Evolutionary conservation across 495 filamentous ascomycete genomes (phyloP), one percentile per base, ranked within the genome.

Genomic region (Hypomontagnella submonticulosa): DNA sequence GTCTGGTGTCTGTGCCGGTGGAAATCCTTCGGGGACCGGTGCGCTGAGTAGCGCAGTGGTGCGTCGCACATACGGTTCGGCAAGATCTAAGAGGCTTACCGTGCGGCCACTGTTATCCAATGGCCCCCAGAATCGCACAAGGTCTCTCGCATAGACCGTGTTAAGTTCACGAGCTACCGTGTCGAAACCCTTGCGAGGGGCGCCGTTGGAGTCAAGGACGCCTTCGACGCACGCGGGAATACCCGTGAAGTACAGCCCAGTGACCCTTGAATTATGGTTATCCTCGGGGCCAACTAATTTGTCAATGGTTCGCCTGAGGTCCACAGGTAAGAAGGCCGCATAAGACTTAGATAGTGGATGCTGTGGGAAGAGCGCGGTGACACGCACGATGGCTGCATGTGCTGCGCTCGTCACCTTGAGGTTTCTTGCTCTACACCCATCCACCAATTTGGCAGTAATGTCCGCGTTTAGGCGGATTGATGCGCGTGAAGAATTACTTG

Each of bases 321-420:
- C 56, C 18, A 67, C 38, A 6, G 70, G 44, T 8, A 56, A 63
- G 41, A 74, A 72, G 4, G 55, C 33, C 1, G 54, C 65, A 42
- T 48, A 67, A 0, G 43, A 40, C 11, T 54, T 52, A 13, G 47
- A 27, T 3, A 33, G 58, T 0, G 52, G 47, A 2, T 66, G 40
- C 12, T 69, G 66, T 0, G 56, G 50, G n/a, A 40, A 63, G 13
- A 33, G 44, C 8, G 60, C 32, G 9, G 59, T 71, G 13, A 42
- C 69, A 1, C 43, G 53, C 5, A 72, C 50, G 6, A 74, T 53
- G 12, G 67, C 72, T 0, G 66, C 72, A 49, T 74, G 55, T 11
- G 60, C 13, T 15, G 66, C 61, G 8, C 50, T 60, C 0, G 62
- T 74, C 4, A 74, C 56, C 0, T 27, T 57, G 19, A 63, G 12